phyloP scores from a whole-genome alignment of 2,329 filamentous ascomycete species.

The Diaporthe citri region DNA sequence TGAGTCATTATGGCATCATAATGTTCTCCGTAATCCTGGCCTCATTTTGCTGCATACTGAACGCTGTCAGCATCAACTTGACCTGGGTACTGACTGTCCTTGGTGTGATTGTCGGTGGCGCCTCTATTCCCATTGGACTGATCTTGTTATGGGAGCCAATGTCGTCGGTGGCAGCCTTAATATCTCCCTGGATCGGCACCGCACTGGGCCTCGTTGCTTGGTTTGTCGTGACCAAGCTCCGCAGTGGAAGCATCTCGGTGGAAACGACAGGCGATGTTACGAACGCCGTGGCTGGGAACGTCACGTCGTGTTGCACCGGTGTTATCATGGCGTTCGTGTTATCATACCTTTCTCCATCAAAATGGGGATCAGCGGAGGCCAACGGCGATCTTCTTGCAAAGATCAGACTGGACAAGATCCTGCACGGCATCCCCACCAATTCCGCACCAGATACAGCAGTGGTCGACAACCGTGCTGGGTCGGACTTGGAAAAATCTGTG shows the following conservation, averaged over 20 bases:
- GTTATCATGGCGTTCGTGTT: constrained; percentile 50
- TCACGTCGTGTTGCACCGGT: constrained; percentile 52
- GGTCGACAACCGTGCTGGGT: not conserved
- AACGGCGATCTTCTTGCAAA: constrained; percentile 43
- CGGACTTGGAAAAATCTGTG: constrained; percentile 39
- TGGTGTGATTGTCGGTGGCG: constrained; percentile 55
- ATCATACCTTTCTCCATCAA: constrained; percentile 50
- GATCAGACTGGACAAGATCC: constrained; percentile 48
- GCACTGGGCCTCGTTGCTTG: constrained; percentile 51
- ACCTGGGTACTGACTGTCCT: constrained; percentile 56
- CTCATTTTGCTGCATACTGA: constrained; percentile 52
- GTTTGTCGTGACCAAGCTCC: constrained; percentile 52
- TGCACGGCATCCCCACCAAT: constrained; percentile 42
- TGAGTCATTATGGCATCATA: constrained; percentile 51
- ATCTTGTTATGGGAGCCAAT: constrained; percentile 55
- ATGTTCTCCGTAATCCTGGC: constrained; percentile 51
- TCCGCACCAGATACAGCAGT: not conserved
- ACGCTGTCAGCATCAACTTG: constrained; percentile 52
- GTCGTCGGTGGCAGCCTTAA: constrained; percentile 52
- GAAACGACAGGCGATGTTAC: constrained; percentile 52
- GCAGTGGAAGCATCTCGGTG: constrained; percentile 51
- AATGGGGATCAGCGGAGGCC: constrained; percentile 43
- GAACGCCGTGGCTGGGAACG: constrained; percentile 54
- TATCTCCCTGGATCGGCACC: constrained; percentile 52
- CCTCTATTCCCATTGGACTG: constrained; percentile 51